Evolutionary conservation across 1,284 basidiomycete genomes (phyloP), one percentile per base, ranked within the genome.

Genomic region (Cutaneotrichosporon sp.): DNA sequence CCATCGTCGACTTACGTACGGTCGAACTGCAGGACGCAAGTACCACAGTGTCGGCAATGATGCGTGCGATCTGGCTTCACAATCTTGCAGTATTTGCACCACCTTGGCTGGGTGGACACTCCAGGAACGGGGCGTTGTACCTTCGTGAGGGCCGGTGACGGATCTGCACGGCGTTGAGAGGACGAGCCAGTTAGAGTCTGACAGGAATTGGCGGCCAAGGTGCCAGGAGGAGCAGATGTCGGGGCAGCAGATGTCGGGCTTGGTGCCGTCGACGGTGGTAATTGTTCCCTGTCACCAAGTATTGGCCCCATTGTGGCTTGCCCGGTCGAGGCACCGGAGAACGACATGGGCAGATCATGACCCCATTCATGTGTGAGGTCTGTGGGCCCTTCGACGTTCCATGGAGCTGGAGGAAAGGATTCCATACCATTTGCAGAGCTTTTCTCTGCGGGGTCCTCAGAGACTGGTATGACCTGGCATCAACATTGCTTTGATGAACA

Each of bases 1-100:
- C 17, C 1, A 9, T 18, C 9, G n/a, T 20, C 8, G 33, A 22
- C 17, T 15, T 4, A 48, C 54, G 39, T 39, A 56, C 69, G 70
- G 50, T 72, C 72, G 46, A 68, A 74, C 38, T 66, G 64, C 49
- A 73, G 43, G 2, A 76, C 59, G 40, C 74, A 76, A 1, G 66
- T 70, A 3, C 71, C 74, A 38, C 74, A 76, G 51, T 75, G 72
- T 4, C 74, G 63, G 55, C 74, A 76, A 56, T 76, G 74, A 59
- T 74, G 73, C 1, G 72, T 70, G 8, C 74, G 55, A 39, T 67
- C 64, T 8, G 74, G 74, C 49, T 76, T 76, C 51, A 64, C 62
- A 44, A 76, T 70, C 43, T 67, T 59, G 50, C 74, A 76, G 45
- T 66, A 66, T 9, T 53, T 50, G 54, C 74, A 76, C 64, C 66